A percentile compares a stretch with the other conserved stretches of the same genome.
These are phyloP conservation scores for Oleoguttula mirabilis DNA, from an alignment of 495 filamentous ascomycete species.

Conservation along the genomic window DNA sequence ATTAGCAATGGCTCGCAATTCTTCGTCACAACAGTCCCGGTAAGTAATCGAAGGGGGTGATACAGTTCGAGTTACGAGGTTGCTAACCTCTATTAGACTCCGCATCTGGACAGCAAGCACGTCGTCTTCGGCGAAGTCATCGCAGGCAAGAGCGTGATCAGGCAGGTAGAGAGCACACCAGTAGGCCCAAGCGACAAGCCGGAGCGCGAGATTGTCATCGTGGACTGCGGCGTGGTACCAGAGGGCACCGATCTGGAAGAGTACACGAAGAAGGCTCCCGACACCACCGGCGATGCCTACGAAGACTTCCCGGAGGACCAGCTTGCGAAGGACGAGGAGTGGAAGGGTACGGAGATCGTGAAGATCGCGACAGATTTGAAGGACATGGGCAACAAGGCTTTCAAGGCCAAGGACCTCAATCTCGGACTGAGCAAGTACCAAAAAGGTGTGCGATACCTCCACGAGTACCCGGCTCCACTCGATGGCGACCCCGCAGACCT, in stretches of 20 bases:
- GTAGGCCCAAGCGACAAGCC: slow-evolving; percentile 75
- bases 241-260: slow-evolving; percentile 51
- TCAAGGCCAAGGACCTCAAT: slow-evolving; percentile 60
- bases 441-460: slow-evolving; percentile 89
- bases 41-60: no score
- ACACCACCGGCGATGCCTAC: slow-evolving; percentile 79
- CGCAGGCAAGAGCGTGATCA: slow-evolving; percentile 78
- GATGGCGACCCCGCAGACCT: slow-evolving; percentile 58
- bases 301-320: slow-evolving; percentile 95
- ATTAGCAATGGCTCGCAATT: slow-evolving; percentile 98
- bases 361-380: slow-evolving; percentile 81
- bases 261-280: slow-evolving; percentile 50
- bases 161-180: slow-evolving; percentile 78
- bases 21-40: slow-evolving; percentile 86
- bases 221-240: slow-evolving; percentile 72
- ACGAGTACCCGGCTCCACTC: slow-evolving; percentile 64
- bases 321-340: slow-evolving; percentile 31
- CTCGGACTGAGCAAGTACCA: slow-evolving; percentile 88
- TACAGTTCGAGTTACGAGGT: no score
- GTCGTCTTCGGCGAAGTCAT: slow-evolving; percentile 97
- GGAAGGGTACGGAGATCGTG: slow-evolving; percentile 53
- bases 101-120: slow-evolving; percentile 92
- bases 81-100: no score
- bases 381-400: slow-evolving; percentile 81
- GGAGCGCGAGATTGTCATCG: slow-evolving; percentile 54